Base-by-base conservation (phyloP, 2,329 filamentous ascomycete species). In the Rutstroemia sp. region DNA sequence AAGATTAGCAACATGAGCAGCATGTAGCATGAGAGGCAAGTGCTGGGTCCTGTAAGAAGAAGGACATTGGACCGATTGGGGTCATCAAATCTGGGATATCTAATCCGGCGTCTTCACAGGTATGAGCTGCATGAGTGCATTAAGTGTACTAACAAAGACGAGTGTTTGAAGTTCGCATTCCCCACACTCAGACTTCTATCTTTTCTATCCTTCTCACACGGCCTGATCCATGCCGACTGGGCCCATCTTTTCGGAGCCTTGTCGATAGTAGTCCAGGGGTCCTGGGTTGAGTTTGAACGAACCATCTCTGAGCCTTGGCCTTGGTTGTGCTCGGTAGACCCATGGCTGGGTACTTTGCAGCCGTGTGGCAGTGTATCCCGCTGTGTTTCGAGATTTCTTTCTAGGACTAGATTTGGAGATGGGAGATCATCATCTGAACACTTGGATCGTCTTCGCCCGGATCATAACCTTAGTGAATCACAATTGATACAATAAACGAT, bases 141-240 rank as follows among this genome's bases (percentile, higher is more conserved):
- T 64, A 60, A 68, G 62, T 61, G 64, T 63, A 62, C 53, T 58
- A 58, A 48, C 58, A 4, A 59, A 65, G 61, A 57, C 57, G 57
- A 64, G 64, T 67, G 67, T 68, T 69, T 69, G 65, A 68, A 56
- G 66, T 68, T 68, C 56, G 65, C 57, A 63, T 63, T 67, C 64
- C 63, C 66, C 65, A 67, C 63, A 67, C 62, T 63, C 50, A 59
- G 10, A n/a, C 23, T 17, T 40, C 12, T 40, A 40, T 40, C n/a
- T 40, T 40, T 14, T 56, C 16, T 30, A 30, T 46, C 48, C 23
- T 39, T 51, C 38, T 60, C 58, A 50, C 58, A 60, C 60, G 58
- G 30, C 54, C 58, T 62, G 58, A 63, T 57, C 64, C 65, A 63
- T 64, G 62, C 56, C 60, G 52, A 63, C 58, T 56, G 39, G 47